phyloP scores from a whole-genome alignment of 495 filamentous ascomycete genomes.

The Aspergillus panamensis region DNA sequence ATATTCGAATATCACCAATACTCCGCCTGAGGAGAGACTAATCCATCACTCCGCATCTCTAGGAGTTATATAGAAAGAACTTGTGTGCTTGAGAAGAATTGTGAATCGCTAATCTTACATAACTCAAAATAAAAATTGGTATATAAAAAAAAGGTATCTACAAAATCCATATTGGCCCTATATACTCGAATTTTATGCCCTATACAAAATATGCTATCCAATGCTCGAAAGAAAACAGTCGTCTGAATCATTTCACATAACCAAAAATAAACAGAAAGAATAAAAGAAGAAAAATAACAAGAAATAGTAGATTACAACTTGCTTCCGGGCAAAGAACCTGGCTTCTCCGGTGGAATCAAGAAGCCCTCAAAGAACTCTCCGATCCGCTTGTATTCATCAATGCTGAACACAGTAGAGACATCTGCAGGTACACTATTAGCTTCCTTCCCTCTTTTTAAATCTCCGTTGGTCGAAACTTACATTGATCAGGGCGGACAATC shows the following conservation, averaged over 20 bases:
- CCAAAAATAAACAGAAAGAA: not conserved
- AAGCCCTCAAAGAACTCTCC: slow-evolving; percentile 44
- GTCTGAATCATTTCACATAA: not conserved
- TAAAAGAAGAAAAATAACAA: not conserved
- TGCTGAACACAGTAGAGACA: slow-evolving; percentile 34
- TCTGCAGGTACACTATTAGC: slow-evolving; percentile 21
- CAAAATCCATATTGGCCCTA: not conserved
- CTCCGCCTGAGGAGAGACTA: too few relatives aligned
- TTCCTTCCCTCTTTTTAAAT: not conserved
- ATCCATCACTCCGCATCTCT: too few relatives aligned
- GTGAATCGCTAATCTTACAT: not conserved
- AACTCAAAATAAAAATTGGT: too few relatives aligned
- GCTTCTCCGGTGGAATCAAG: slow-evolving; percentile 26
- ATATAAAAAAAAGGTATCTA: not conserved
- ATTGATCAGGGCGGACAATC: slow-evolving; percentile 67
- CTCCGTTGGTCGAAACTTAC: slow-evolving; percentile 35
- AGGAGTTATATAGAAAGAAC: not conserved
- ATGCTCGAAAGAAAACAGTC: not conserved
- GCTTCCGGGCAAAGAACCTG: slow-evolving; percentile 4
- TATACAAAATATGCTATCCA: not conserved
- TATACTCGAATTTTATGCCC: not conserved
- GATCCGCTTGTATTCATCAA: slow-evolving; percentile 35
- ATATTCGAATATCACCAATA: too few relatives aligned
- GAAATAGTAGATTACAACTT: slow-evolving; percentile 12
- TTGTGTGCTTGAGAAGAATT: not conserved